Conservation (phyloP, 805 yeast species). For the Candida piceae region DNA sequence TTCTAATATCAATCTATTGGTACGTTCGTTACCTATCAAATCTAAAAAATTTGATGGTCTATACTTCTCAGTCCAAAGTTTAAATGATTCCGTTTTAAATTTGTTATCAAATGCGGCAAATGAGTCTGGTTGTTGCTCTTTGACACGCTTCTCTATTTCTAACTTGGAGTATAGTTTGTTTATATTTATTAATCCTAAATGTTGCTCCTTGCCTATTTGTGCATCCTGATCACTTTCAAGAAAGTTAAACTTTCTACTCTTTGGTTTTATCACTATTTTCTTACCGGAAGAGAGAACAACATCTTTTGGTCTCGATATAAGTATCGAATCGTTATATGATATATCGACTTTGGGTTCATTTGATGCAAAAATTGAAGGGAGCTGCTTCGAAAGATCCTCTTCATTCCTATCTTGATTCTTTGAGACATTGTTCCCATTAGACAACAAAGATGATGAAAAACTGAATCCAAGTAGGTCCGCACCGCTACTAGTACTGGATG, state of each 20-base stretch:
- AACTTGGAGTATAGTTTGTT: constrained; percentile 17
- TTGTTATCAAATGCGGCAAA: too few relatives aligned
- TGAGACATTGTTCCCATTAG: neutral
- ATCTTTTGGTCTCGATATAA: constrained; percentile 8
- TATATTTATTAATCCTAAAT: constrained; percentile 22
- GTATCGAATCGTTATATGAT: constrained; percentile 3
- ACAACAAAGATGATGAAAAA: constrained; percentile 14
- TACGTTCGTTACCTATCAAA: constrained; percentile 61
- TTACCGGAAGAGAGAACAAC: constrained; percentile 21
- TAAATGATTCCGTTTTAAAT: too few relatives aligned
- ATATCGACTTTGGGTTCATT: constrained; percentile 1
- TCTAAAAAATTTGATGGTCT: constrained; percentile 61
- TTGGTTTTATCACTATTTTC: constrained; percentile 17
- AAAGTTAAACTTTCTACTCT: constrained; percentile 1
- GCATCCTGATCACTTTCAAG: neutral
- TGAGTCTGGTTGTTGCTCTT: constrained; percentile 8
- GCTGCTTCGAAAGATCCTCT: too few relatives aligned
- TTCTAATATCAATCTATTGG: constrained; percentile 51
- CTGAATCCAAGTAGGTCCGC: constrained; percentile 13
- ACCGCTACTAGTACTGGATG: too few relatives aligned
- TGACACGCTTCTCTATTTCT: constrained; percentile 18
- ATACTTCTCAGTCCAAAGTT: constrained; percentile 60
- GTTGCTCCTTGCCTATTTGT: constrained; percentile 5
- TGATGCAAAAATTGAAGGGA: neutral
- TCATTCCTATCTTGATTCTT: too few relatives aligned